Evolutionary conservation across 495 filamentous ascomycete genomes (phyloP).

Genomic region (Cercophora scortea): DNA sequence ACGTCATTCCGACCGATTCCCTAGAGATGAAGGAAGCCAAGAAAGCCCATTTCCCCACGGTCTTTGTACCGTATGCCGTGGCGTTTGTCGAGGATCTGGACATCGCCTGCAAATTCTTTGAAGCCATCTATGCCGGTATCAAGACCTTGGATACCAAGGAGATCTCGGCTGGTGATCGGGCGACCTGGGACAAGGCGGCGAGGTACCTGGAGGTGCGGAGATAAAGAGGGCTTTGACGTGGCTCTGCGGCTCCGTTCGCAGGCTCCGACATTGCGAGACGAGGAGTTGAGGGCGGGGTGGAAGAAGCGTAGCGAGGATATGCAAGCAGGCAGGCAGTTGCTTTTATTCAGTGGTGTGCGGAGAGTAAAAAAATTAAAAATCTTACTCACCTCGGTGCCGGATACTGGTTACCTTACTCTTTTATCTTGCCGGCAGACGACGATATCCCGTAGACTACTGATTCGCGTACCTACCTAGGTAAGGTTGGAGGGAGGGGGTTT

Average conservation of each 20-base stretch:
- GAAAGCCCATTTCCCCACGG: constrained; percentile 49
- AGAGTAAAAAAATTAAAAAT: neutral
- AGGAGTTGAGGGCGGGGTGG: too few species aligned
- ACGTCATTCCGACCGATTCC: constrained; percentile 54
- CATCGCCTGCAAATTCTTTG: constrained; percentile 74
- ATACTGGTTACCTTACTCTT: too few species aligned
- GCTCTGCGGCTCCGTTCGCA: too few species aligned
- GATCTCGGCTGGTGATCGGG: constrained; percentile 48
- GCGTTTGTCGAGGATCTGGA: constrained; percentile 72
- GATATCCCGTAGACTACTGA: too few species aligned
- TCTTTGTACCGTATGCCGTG: constrained; percentile 65
- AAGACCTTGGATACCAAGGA: constrained; percentile 53
- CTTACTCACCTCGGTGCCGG: too few species aligned
- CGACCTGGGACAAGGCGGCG: constrained; percentile 57
- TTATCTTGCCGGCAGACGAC: too few species aligned
- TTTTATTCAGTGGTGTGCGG: neutral
- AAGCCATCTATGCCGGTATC: constrained; percentile 66
- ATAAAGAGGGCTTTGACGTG: neutral
- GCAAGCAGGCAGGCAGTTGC: neutral
- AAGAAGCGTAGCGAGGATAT: neutral
- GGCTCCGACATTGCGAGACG: neutral
- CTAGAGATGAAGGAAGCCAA: constrained; percentile 53
- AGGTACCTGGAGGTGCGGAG: constrained; percentile 44
- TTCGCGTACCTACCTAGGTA: too few species aligned
- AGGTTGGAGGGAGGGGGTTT: too few species aligned